Base-by-base conservation (phyloP, 2,329 filamentous ascomycete species). In the Didymosphaeria variabile region DNA sequence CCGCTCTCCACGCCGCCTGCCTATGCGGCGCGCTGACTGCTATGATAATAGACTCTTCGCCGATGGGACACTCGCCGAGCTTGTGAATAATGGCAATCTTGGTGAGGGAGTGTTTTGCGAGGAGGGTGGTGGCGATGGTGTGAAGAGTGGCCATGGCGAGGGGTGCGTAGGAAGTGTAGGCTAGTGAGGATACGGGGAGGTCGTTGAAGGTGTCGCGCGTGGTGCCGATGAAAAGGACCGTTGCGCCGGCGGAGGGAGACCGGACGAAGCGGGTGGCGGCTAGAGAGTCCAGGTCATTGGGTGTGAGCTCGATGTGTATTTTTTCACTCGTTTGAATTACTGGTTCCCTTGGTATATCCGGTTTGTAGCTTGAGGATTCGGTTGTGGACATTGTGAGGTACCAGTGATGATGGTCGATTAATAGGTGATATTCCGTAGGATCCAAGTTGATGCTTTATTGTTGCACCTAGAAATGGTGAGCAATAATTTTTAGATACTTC, bases 41-140 rank as follows among this genome's bases (percentile, higher is more conserved):
- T 70, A 98, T 93, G 58, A 96, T 81, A 63, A 99, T 94, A 75
- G 92, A 97, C 80, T 97, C 94, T 79, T 97, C 92, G n/a, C 89
- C 91, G 58, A 98, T 90, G 2, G 92, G 92, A 17, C 97, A 94
- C 21, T 87, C 85, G 0, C 95, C 95, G 3, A 98, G 84, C 4
- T 94, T 87, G 80, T 98, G 95, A 15, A 91, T 84, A 77, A 98
- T 91, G 53, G 90, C 88, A 60, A 98, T 88, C 8, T 88, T 90
- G 40, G 87, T 86, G 19, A 97, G 85, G 0, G 77, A 80, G 75
- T 97, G 88, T 67, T 87, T 88, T 12, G 79, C 72, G 17, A 79
- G 78, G 3, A 94, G 79, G 4, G 82, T 77, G 6, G 82, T 79
- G 44, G 88, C 87, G 68, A 95, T 92, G 21, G 77, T 72, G 47